Base-by-base conservation (phyloP, 768 basidiomycete species). In the Podaxis rugospora region DNA sequence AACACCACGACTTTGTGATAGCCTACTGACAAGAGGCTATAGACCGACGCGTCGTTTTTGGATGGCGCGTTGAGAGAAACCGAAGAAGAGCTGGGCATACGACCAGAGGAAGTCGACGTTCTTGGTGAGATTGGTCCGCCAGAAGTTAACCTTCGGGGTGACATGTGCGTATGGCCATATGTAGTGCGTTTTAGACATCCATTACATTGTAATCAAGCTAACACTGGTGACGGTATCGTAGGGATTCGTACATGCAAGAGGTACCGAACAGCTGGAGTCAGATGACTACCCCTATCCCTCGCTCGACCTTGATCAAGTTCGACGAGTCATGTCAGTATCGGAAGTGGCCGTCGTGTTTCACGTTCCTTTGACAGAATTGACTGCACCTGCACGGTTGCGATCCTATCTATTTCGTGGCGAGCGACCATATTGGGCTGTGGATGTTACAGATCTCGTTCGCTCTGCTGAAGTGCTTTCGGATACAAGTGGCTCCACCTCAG, bases 311-410 rank as follows among this genome's bases (percentile, higher is more conserved):
- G 63, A 74, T 10, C 74, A 75, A 18, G 74, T 92, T 32, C 74
- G 75, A 50, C 64, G 63, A 21, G 67, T 69, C 51, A 72, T 80
- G 37, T 89, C 88, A 16, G 77, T 75, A 51, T 68, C 75, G 40
- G 91, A 92, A 75, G 91, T 93, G 5, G 85, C 83, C 4, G 75
- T 81, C 40, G 76, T 83, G 10, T 90, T 93, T 67, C 91, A 91
- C 71, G 78, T 92, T 18, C 88, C 90, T 6, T 70, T 93, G 23
- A 66, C 77, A 23, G 78, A 76, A 0, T 70, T 88, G 5, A 66
- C 78, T 23, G 78, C 81, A 46, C 77, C 78, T 3, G 64, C 73
- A 11, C 82, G 85, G 51, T 71, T 86, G 37, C 79, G 80, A 63
- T 64, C 70, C 10, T 80, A 79, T 64, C 68, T 82, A 37, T 92